These are phyloP conservation scores for Dictyophora rubrovolvata DNA, from an alignment of 768 basidiomycete species.

Conservation along the genomic window DNA sequence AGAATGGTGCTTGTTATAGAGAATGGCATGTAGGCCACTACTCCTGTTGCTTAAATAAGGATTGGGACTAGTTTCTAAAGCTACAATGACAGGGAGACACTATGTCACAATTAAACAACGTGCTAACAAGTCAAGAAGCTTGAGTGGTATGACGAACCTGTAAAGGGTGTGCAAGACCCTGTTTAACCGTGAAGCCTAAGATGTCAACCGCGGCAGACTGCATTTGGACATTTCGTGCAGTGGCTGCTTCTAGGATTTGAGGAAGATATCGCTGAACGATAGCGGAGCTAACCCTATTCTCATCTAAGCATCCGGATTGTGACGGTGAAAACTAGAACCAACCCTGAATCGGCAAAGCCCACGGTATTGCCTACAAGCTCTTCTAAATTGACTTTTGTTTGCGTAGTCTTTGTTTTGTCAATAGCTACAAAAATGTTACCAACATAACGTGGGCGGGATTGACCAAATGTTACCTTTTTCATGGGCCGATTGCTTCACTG, in stretches of 20 bases:
- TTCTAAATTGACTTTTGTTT: conserved; percentile 67
- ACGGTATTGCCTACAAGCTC: conserved; percentile 93
- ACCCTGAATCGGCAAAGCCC: conserved; percentile 97
- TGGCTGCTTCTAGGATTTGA: conserved; percentile 70
- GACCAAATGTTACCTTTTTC: conserved; percentile 43
- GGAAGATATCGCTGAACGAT: conserved; percentile 87
- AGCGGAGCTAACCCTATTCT: conserved; percentile 77
- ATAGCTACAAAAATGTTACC: background rate
- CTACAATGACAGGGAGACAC: conserved; percentile 88
- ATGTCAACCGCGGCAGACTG: conserved; percentile 85
- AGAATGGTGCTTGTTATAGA: conserved; percentile 85
- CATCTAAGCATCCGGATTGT: background rate
- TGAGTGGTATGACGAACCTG: conserved; percentile 44
- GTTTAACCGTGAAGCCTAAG: conserved; percentile 84
- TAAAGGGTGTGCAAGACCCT: conserved; percentile 91
- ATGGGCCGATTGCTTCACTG: conserved; percentile 61
- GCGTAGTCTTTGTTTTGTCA: conserved; percentile 29
- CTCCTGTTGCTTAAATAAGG: conserved; percentile 59
- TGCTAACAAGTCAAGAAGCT: background rate
- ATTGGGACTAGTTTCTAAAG: conserved; percentile 79
- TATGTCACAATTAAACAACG: conserved; percentile 21
- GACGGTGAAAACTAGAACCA: conserved; percentile 16
- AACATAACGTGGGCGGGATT: background rate
- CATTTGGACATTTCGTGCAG: conserved; percentile 59
- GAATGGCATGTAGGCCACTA: conserved; percentile 62